Percentiles rank a stretch among this genome's conserved stretches.
These are phyloP conservation scores for Dictyostelium brefeldianum DNA, from an alignment of 78 protist species.

Conservation along the genomic window DNA sequence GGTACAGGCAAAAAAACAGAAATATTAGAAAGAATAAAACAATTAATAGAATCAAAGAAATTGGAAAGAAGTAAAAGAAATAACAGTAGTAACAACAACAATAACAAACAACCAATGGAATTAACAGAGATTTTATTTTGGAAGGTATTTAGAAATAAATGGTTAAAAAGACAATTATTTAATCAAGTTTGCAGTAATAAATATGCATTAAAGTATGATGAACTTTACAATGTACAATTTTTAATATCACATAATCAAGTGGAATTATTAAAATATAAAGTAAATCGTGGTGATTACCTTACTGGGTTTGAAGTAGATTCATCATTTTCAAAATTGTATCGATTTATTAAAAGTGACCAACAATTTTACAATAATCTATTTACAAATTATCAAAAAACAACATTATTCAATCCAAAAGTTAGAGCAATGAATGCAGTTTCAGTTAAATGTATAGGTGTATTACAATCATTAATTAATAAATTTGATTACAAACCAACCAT, in stretches of 20 bases:
- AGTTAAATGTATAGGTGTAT: background rate
- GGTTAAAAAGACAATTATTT: background rate
- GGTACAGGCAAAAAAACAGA: background rate
- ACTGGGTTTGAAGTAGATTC: background rate
- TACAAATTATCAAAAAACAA: background rate
- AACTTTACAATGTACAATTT: background rate
- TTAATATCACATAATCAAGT: background rate
- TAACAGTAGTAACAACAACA: background rate
- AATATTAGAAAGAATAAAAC: background rate
- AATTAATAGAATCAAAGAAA: background rate
- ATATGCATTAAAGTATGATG: slow-evolving; percentile 9
- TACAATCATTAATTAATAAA: background rate
- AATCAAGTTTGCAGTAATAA: background rate
- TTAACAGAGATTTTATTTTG: background rate
- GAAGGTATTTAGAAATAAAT: background rate
- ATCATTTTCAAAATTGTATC: background rate
- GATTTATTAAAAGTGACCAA: background rate
- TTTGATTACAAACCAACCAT: background rate
- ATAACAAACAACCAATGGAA: background rate
- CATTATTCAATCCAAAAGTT: background rate
- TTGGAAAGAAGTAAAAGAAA: background rate
- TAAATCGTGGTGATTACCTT: background rate
- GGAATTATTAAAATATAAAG: background rate
- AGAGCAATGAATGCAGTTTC: background rate
- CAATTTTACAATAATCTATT: background rate